These are phyloP conservation scores for Helicostylum pulchrum DNA, from an alignment of 192 early-diverging fungal species.

Conservation along the genomic window DNA sequence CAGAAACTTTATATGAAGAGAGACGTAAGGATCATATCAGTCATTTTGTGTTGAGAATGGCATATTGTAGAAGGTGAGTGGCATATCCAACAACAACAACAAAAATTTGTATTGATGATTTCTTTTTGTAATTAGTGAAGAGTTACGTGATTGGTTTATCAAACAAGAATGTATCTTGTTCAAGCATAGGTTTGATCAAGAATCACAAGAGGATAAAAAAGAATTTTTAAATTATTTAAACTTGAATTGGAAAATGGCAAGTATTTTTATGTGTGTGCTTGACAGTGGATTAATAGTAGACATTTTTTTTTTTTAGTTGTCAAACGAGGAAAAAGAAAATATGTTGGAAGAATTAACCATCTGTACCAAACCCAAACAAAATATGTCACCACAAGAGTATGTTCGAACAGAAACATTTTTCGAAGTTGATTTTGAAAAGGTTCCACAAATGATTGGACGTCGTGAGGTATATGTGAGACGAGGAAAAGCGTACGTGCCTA, in stretches of 20 bases:
- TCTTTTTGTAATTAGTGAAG: conserved; percentile 46
- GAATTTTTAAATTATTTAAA: conserved; percentile 53
- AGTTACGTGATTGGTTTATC: conserved; percentile 72
- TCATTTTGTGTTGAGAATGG: conserved; percentile 79
- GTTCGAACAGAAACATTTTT: conserved; percentile 44
- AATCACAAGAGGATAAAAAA: conserved; percentile 42
- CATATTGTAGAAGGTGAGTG: conserved; percentile 56
- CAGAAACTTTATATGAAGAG: conserved; percentile 50
- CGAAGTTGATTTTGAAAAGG: conserved; percentile 69
- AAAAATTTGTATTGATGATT: not conserved
- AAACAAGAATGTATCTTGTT: conserved; percentile 69
- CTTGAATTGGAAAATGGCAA: conserved; percentile 48
- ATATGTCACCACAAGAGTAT: not conserved
- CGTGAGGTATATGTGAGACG: conserved; percentile 58
- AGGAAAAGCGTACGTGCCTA: conserved; percentile 74
- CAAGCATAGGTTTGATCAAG: conserved; percentile 48
- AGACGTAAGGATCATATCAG: conserved; percentile 78
- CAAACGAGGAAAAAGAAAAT: conserved; percentile 25
- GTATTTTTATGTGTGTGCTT: not conserved
- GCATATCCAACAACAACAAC: conserved; percentile 14
- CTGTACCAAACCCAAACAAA: conserved; percentile 11
- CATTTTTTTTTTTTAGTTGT: conserved; percentile 18
- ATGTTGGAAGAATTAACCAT: conserved; percentile 19
- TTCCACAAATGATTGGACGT: conserved; percentile 56
- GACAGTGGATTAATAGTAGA: not conserved